A percentile compares a stretch with the other conserved stretches of the same genome.
phyloP scores from a whole-genome alignment of 2,329 filamentous ascomycete species.

The Polychaeton citri region DNA sequence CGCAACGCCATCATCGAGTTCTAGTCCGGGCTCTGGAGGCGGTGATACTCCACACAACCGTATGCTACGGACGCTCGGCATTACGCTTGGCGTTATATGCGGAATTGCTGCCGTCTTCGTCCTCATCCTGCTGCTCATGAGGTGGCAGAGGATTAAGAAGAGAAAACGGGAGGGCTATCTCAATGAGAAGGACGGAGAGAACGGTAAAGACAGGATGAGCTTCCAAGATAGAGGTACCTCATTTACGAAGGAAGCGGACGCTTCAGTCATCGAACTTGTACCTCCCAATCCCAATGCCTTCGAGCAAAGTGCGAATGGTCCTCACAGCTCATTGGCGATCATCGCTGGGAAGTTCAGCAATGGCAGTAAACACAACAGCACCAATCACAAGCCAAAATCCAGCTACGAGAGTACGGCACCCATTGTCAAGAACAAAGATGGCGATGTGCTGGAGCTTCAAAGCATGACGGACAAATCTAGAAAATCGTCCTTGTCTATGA shows the following conservation, averaged over 20 bases:
- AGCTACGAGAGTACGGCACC: conserved; percentile 49
- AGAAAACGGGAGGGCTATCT: conserved; percentile 25
- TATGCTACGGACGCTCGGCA: conserved; percentile 56
- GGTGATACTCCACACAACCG: conserved; percentile 14
- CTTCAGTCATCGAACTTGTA: conserved; percentile 21
- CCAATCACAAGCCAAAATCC: conserved; percentile 28
- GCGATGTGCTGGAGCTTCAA: conserved; percentile 19
- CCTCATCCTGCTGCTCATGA: conserved; percentile 55
- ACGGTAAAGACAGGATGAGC: conserved; percentile 26
- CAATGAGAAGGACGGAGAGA: conserved; percentile 31
- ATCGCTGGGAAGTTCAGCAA: conserved; percentile 41
- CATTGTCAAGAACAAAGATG: conserved; percentile 43
- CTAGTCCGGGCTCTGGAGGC: conserved; percentile 5
- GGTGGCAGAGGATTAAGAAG: conserved; percentile 46
- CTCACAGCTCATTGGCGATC: conserved; percentile 32
- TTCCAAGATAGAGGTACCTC: conserved; percentile 38
- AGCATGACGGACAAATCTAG: conserved; percentile 32
- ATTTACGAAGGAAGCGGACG: conserved; percentile 39
- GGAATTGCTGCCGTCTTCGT: conserved; percentile 60
- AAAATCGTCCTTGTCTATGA: conserved; percentile 7
- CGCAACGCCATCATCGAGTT: conserved; percentile 18
- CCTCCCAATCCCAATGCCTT: conserved; percentile 11
- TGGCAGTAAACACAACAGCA: conserved; percentile 36
- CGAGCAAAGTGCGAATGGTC: conserved; percentile 6
- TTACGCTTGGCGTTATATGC: conserved; percentile 68